phyloP scores from a whole-genome alignment of 805 yeast genomes.

The Candida khao-thaluensis region DNA sequence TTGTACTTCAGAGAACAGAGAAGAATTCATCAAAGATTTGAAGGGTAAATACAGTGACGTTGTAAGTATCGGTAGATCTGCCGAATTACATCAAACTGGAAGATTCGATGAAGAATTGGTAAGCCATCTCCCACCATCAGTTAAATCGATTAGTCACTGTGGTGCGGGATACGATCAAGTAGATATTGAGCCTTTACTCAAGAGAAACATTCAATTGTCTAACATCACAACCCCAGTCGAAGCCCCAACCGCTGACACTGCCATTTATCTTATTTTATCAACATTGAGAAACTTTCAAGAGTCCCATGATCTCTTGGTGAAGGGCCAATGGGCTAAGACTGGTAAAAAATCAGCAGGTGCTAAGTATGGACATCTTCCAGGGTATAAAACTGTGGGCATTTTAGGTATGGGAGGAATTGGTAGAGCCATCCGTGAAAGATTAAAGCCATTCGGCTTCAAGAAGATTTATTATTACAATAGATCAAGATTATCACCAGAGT shows the following conservation, averaged over 20 bases:
- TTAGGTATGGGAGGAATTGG: conserved; percentile 92
- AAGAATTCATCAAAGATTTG: conserved; percentile 44
- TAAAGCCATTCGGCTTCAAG: conserved; percentile 73
- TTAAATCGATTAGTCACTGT: conserved; percentile 54
- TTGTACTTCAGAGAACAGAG: conserved; percentile 34
- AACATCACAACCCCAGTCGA: conserved; percentile 68
- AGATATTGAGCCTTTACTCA: conserved; percentile 52
- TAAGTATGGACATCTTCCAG: conserved; percentile 71
- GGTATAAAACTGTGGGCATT: conserved; percentile 73
- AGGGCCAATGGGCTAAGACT: conserved; percentile 59
- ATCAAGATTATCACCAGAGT: conserved; percentile 51
- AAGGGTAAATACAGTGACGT: conserved; percentile 44
- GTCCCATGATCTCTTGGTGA: conserved; percentile 52
- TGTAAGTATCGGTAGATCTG: conserved; percentile 51
- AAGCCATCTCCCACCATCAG: conserved; percentile 50
- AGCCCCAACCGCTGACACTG: conserved; percentile 70
- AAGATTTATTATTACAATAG: conserved; percentile 75
- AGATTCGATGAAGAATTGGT: conserved; percentile 63
- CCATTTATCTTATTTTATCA: conserved; percentile 59
- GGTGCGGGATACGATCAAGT: conserved; percentile 82
- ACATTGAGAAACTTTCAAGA: conserved; percentile 66
- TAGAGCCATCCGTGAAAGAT: conserved; percentile 68
- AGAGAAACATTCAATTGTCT: conserved; percentile 59
- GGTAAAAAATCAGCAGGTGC: conserved; percentile 48
- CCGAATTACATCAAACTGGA: conserved; percentile 52